Conservation (phyloP, 768 basidiomycete species). For the Leccinum sublutescens region DNA sequence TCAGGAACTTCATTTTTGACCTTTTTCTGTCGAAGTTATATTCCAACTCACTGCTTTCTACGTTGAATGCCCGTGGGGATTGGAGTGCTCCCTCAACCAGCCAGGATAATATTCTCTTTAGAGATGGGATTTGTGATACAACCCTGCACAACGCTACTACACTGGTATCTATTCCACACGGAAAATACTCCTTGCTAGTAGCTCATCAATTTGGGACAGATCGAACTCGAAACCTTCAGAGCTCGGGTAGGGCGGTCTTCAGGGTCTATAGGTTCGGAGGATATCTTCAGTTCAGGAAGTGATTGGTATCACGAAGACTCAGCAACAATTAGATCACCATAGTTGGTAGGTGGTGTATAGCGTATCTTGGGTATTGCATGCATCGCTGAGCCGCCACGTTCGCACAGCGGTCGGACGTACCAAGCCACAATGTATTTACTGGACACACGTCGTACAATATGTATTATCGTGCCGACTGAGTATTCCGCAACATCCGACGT, state of each 20-base stretch:
- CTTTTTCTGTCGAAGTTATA: constrained; percentile 28
- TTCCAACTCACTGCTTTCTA: constrained; percentile 24
- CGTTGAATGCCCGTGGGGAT: constrained; percentile 23
- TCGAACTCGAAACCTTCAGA: neutral
- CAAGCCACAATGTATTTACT: neutral
- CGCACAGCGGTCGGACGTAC: neutral
- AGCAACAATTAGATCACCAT: neutral
- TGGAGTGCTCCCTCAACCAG: constrained; percentile 13
- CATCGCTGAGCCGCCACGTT: neutral
- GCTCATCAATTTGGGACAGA: neutral
- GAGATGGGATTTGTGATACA: neutral
- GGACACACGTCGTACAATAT: neutral
- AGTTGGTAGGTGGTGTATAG: neutral
- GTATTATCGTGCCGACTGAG: neutral
- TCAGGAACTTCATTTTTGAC: constrained; percentile 24
- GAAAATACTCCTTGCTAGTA: neutral
- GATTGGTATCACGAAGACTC: neutral
- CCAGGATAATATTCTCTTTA: constrained; percentile 11
- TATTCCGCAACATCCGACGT: neutral
- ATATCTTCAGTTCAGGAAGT: neutral
- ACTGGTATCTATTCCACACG: constrained; percentile 8
- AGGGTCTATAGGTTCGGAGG: neutral
- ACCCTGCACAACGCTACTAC: neutral
- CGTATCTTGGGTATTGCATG: neutral
- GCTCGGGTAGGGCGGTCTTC: neutral